Evolutionary conservation across 129 eudicot genomes (phyloP).

Genomic region (Lonicera japonica): DNA sequence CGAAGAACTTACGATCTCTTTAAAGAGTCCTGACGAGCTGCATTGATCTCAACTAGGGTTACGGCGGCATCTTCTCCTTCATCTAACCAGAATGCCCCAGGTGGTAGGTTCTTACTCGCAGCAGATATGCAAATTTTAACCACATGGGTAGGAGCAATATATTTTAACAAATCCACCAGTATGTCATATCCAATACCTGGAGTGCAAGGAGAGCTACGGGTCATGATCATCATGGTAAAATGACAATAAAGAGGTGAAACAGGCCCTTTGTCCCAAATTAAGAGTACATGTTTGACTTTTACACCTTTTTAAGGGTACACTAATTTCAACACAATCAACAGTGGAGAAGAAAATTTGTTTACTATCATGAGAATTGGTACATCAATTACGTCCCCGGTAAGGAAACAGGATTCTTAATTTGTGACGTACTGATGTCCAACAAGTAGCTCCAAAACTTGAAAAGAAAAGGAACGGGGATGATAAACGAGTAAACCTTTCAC

Average conservation of each 20-base stretch:
- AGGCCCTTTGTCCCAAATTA: too few species aligned
- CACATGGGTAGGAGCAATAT: constrained; percentile 74
- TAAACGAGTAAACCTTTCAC: constrained; percentile 62
- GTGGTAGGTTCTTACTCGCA: constrained; percentile 66
- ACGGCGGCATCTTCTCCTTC: constrained; percentile 30
- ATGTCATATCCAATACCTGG: constrained; percentile 82
- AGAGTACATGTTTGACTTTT: too few species aligned
- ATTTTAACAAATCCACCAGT: constrained; percentile 65
- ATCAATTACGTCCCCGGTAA: too few species aligned
- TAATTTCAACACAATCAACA: too few species aligned
- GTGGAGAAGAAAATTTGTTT: too few species aligned
- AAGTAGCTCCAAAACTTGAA: not conserved
- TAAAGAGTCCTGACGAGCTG: constrained; percentile 71
- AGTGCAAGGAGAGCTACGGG: not conserved
- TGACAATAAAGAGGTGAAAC: not conserved
- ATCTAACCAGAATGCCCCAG: constrained; percentile 81
- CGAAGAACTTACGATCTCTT: constrained; percentile 66
- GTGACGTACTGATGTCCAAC: not conserved
- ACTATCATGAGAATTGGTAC: too few species aligned
- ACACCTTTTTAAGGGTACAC: too few species aligned
- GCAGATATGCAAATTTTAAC: constrained; percentile 71
- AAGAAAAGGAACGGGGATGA: not conserved
- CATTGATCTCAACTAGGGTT: constrained; percentile 57
- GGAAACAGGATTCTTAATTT: too few species aligned
- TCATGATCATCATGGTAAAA: too few species aligned